Evolutionary conservation across 441 rosid species (phyloP), one percentile per base, ranked within the genome.

Genomic region (Euphorbia celastroides): DNA sequence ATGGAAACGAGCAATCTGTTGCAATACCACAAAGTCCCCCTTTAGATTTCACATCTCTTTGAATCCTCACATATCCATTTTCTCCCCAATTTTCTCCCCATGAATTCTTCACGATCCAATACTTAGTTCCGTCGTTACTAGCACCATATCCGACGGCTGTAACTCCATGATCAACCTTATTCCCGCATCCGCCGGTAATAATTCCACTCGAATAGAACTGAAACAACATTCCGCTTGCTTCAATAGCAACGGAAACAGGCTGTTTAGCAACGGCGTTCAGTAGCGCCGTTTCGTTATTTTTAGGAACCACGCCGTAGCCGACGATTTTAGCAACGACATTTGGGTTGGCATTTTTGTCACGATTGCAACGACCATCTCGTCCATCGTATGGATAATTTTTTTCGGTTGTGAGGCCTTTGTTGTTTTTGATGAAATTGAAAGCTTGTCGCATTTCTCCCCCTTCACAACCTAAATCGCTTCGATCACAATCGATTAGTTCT

Each of bases 21-120:
- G 89, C 85, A 65, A 88, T 88, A 25, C 93, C 97, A 71, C 93
- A 91, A 10, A 70, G 70, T 5, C 93, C 96, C 26, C 65, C 63
- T 12, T n/a, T 31, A 38, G 72, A 71, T 5, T 42, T 32, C 11
- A 63, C 16, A 55, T 71, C 80, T 31, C 88, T 84, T 28, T 52
- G 36, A 78, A 91, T 82, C 73, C 79, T 75, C 5, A 84, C 23
- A 56, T 87, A 91, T 1, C 92, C 97, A 2, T 77, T 51, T 70
- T 91, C 93, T 26, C 93, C 96, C 93, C 92, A 87, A 13, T 22
- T 52, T 8, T 63, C n/a, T 1, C 90, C 96, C 97, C 96, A 86
- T 14, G 92, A 86, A 62, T 88, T 88, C 74, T 84, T 88, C 38
- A 88, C 86, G 46, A 85, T 59, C 96, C 97, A 82, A 56, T 85